These are phyloP conservation scores for Hypomontagnella submonticulosa DNA, from an alignment of 495 filamentous ascomycete species.

Conservation along the genomic window DNA sequence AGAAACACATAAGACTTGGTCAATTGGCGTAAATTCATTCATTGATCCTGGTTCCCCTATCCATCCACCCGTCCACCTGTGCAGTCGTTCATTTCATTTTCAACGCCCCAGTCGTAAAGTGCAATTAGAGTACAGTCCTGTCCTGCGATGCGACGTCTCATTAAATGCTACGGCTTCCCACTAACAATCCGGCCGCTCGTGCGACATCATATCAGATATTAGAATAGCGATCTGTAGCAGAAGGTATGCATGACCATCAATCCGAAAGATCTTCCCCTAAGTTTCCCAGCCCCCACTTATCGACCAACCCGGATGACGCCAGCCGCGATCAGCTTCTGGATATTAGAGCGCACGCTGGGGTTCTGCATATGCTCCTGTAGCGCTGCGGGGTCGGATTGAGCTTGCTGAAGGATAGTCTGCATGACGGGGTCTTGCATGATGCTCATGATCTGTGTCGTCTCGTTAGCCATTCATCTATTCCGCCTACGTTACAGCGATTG, in stretches of 20 bases:
- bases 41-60: constrained; percentile 17
- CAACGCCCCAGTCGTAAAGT: constrained; percentile 33
- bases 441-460: constrained; percentile 72
- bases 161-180: constrained; percentile 3
- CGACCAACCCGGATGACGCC: constrained; percentile 88
- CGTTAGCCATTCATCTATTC: constrained; percentile 48
- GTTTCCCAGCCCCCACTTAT: constrained; percentile 43
- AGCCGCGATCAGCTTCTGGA: constrained; percentile 91
- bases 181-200: background rate
- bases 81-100: constrained; percentile 18
- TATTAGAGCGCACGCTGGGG: constrained; percentile 79
- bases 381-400: constrained; percentile 90
- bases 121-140: constrained; percentile 34
- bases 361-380: constrained; percentile 98
- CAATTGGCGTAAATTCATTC: constrained; percentile 35
- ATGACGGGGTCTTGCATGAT: constrained; percentile 96
- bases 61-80: too few species aligned
- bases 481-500: background rate
- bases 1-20: background rate
- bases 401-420: constrained; percentile 96
- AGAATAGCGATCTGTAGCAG: background rate
- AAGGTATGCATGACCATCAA: background rate
- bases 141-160: background rate
- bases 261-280: background rate
- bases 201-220: background rate